Conservation (phyloP, 1,284 basidiomycete species). For the Ceratorhiza oryzae-sativae region DNA sequence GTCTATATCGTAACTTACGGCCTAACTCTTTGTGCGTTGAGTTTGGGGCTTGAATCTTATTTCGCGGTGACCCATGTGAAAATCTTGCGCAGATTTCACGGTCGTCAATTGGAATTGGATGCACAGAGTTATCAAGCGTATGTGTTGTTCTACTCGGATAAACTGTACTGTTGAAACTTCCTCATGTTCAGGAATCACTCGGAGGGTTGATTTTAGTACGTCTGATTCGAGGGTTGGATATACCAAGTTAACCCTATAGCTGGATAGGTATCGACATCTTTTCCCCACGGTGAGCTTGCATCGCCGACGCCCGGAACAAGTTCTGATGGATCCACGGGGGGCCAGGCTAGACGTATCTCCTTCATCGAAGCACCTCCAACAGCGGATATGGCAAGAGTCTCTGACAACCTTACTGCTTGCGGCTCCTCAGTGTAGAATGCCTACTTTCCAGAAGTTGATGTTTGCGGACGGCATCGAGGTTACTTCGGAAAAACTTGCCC, state of each 20-base stretch:
- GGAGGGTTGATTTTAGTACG: slow-evolving; percentile 78
- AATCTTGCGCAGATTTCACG: slow-evolving; percentile 62
- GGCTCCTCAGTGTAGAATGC: slow-evolving; percentile 66
- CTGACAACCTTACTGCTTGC: slow-evolving; percentile 73
- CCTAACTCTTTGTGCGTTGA: slow-evolving; percentile 63
- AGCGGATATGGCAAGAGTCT: slow-evolving; percentile 85
- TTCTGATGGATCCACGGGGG: background rate
- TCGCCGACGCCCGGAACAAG: background rate
- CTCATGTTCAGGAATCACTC: slow-evolving; percentile 58
- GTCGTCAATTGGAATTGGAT: slow-evolving; percentile 61
- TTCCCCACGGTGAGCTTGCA: slow-evolving; percentile 63
- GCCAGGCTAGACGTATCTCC: slow-evolving; percentile 68
- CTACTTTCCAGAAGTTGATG: slow-evolving; percentile 63
- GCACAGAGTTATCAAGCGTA: slow-evolving; percentile 66
- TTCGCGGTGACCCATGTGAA: slow-evolving; percentile 44
- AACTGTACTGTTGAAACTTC: slow-evolving; percentile 37
- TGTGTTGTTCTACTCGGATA: slow-evolving; percentile 43
- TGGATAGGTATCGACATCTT: slow-evolving; percentile 74
- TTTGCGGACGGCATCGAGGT: slow-evolving; percentile 58
- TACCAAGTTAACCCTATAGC: slow-evolving; percentile 30
- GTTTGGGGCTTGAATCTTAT: slow-evolving; percentile 17
- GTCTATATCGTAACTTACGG: slow-evolving; percentile 73
- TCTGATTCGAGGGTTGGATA: slow-evolving; percentile 37
- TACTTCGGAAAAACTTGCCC: slow-evolving; percentile 64
- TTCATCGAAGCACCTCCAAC: slow-evolving; percentile 67